These are phyloP conservation scores for Pythium sukuiense DNA, from an alignment of 352 stramenopile species.

Conservation along the genomic window DNA sequence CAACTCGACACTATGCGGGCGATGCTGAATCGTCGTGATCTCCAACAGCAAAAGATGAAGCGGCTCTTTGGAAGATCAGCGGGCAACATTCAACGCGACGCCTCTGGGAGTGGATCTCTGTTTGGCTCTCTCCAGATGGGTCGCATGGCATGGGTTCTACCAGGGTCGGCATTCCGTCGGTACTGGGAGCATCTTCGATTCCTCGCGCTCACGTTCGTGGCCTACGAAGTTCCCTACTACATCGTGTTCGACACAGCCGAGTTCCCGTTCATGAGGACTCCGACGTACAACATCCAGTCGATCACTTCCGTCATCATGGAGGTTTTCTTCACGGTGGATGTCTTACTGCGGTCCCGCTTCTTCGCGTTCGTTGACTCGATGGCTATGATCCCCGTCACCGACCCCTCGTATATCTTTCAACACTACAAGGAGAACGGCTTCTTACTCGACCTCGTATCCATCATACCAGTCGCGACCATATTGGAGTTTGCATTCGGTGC, in stretches of 20 bases:
- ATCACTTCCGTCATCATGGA: conserved; percentile 54
- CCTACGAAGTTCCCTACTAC: conserved; percentile 67
- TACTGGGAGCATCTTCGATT: conserved; percentile 59
- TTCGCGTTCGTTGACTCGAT: conserved; percentile 74
- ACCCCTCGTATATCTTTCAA: conserved; percentile 66
- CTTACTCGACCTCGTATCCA: conserved; percentile 53
- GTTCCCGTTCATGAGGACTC: conserved; percentile 45
- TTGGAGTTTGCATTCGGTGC: conserved; percentile 42
- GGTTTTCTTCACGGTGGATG: conserved; percentile 53
- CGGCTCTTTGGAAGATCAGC: conserved; percentile 53
- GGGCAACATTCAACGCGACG: conserved; percentile 14
- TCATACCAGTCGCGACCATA: conserved; percentile 54
- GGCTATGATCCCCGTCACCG: conserved; percentile 60
- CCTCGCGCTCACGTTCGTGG: conserved; percentile 50
- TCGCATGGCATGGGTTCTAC: conserved; percentile 36
- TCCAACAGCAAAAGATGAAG: conserved; percentile 84
- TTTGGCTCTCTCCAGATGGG: neutral
- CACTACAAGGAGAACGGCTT: conserved; percentile 55
- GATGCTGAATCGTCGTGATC: conserved; percentile 50
- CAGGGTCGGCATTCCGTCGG: conserved; percentile 56
- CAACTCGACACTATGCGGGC: conserved; percentile 55
- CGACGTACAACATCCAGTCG: conserved; percentile 48
- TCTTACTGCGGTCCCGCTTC: conserved; percentile 47
- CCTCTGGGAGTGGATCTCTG: neutral
- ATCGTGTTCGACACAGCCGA: conserved; percentile 62